phyloP scores from a whole-genome alignment of 345 rosid genomes.

The Murraya koenigii region DNA sequence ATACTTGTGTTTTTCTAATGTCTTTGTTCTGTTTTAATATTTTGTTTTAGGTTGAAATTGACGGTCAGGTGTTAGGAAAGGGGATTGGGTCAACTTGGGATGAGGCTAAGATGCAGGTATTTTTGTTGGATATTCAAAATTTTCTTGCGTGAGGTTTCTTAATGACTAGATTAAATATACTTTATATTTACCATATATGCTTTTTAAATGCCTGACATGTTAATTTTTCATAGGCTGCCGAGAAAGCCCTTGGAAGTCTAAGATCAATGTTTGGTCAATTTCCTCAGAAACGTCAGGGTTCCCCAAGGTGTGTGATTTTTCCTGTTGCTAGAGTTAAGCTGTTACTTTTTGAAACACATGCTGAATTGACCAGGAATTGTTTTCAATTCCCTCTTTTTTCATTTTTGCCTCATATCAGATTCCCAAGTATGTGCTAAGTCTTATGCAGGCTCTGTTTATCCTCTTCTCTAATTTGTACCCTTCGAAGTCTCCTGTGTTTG shows the following conservation, averaged over 20 bases:
- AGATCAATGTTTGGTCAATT: slow-evolving; percentile 64
- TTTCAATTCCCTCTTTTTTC: not conserved
- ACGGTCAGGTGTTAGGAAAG: slow-evolving; percentile 82
- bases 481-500: not conserved
- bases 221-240: slow-evolving; percentile 68
- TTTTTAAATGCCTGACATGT: slow-evolving; percentile 12
- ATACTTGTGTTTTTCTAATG: slow-evolving; percentile 10
- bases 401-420: not conserved
- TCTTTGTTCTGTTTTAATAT: slow-evolving; percentile 10
- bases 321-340: slow-evolving; percentile 1
- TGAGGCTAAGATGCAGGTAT: slow-evolving; percentile 90
- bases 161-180: not conserved
- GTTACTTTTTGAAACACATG: not conserved
- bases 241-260: slow-evolving; percentile 70
- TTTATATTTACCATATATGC: not conserved
- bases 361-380: not conserved
- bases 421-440: not conserved
- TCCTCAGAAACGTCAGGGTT: slow-evolving; percentile 65
- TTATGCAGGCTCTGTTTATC: not conserved
- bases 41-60: slow-evolving; percentile 77
- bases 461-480: not conserved
- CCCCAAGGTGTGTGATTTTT: slow-evolving; percentile 67
- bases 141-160: slow-evolving; percentile 12
- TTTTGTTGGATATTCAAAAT: not conserved
- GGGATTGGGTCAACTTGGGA: slow-evolving; percentile 92